These are phyloP conservation scores for Nitzschia sp. DNA, from an alignment of 108 stramenopile species.

Conservation along the genomic window DNA sequence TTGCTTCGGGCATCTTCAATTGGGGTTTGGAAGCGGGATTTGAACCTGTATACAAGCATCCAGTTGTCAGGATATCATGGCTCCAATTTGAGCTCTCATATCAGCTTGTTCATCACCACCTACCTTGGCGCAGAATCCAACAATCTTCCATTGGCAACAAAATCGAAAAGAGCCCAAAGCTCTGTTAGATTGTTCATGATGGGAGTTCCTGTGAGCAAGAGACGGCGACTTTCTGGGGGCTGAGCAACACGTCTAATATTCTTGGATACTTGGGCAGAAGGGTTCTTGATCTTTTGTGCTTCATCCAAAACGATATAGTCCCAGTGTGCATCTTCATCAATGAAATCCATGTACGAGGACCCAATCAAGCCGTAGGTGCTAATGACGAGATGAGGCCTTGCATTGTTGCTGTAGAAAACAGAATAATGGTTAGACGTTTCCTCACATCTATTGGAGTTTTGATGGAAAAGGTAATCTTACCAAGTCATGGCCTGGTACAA, in stretches of 20 bases:
- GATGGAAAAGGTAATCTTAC: background rate
- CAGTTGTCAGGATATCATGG: background rate
- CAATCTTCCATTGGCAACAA: slow-evolving; percentile 71
- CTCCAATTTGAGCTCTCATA: background rate
- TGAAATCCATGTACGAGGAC: slow-evolving; percentile 10
- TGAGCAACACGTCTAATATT: slow-evolving; percentile 57
- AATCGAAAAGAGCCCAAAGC: slow-evolving; percentile 93
- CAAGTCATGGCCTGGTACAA: background rate
- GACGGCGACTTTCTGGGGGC: slow-evolving; percentile 54
- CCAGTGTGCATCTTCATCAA: slow-evolving; percentile 53
- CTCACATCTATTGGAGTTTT: no score
- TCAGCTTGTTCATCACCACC: slow-evolving; percentile 19
- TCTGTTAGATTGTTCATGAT: slow-evolving; percentile 92
- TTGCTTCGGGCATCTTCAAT: slow-evolving; percentile 78
- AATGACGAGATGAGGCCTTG: slow-evolving; percentile 59
- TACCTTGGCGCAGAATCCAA: slow-evolving; percentile 51
- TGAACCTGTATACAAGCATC: slow-evolving; percentile 38
- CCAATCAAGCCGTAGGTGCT: slow-evolving; percentile 74
- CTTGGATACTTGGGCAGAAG: slow-evolving; percentile 64
- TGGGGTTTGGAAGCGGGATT: slow-evolving; percentile 60
- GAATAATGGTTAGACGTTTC: no score
- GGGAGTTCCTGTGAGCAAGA: slow-evolving; percentile 92
- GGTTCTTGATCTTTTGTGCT: slow-evolving; percentile 94
- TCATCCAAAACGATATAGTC: slow-evolving; percentile 95
- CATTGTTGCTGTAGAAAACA: background rate